Evolutionary conservation across 768 basidiomycete genomes (phyloP).

Genomic region (Pulveroboletus sp.): DNA sequence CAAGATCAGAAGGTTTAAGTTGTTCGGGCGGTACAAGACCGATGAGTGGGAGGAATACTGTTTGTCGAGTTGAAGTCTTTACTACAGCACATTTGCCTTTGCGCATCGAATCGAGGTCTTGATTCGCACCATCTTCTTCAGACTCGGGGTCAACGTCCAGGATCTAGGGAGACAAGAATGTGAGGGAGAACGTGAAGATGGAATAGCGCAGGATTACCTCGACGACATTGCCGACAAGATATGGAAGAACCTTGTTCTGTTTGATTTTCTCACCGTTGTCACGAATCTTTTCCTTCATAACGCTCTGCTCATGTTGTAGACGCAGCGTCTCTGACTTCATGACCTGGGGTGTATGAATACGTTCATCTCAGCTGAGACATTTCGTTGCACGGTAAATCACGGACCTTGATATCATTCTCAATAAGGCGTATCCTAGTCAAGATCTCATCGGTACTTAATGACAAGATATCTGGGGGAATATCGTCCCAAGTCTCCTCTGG

Average conservation of each 20-base stretch:
- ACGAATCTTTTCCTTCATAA: slow-evolving; percentile 98
- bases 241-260: slow-evolving; percentile 98
- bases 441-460: slow-evolving; percentile 80
- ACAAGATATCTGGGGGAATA: slow-evolving; percentile 83
- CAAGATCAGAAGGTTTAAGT: slow-evolving; percentile 87
- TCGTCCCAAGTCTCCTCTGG: slow-evolving; percentile 85
- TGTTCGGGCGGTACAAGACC: slow-evolving; percentile 93
- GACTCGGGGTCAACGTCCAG: slow-evolving; percentile 90
- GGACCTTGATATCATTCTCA: slow-evolving; percentile 93
- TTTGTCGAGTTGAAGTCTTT: slow-evolving; percentile 98
- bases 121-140: slow-evolving; percentile 93
- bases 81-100: slow-evolving; percentile 98
- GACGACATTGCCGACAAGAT: slow-evolving; percentile 95
- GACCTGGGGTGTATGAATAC: slow-evolving; percentile 49
- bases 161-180: slow-evolving; percentile 50
- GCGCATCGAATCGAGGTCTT: slow-evolving; percentile 92
- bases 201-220: slow-evolving; percentile 51
- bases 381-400: slow-evolving; percentile 7
- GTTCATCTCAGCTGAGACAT: not conserved
- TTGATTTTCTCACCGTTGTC: slow-evolving; percentile 98
- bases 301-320: slow-evolving; percentile 87
- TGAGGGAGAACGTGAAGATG: not conserved
- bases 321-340: slow-evolving; percentile 94
- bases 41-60: slow-evolving; percentile 96
- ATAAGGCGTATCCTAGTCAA: slow-evolving; percentile 85